phyloP scores from a whole-genome alignment of 2,329 filamentous ascomycete species.

The Leptoxyphium fumago region DNA sequence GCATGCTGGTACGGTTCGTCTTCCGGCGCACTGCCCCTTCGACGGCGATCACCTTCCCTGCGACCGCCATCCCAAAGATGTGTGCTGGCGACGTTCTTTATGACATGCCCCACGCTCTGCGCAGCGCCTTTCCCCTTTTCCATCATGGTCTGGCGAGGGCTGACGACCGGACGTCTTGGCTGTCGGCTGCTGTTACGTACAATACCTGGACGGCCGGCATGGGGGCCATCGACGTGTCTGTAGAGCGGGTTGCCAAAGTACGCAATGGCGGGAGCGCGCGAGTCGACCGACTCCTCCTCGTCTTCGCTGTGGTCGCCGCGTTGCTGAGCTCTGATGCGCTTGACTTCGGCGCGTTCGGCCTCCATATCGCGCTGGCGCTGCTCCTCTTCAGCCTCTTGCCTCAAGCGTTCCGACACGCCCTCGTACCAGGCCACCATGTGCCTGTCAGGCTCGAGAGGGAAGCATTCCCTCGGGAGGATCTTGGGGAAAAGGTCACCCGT shows the following conservation, averaged over 20 bases:
- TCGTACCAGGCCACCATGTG: slow-evolving; percentile 83
- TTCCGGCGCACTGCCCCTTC: neutral
- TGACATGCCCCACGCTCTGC: slow-evolving; percentile 21
- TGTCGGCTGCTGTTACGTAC: slow-evolving; percentile 23
- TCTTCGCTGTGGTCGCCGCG: slow-evolving; percentile 9
- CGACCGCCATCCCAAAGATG: slow-evolving; percentile 21
- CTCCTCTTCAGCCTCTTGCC: slow-evolving; percentile 42
- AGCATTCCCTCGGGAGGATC: slow-evolving; percentile 49
- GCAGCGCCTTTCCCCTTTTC: slow-evolving; percentile 23
- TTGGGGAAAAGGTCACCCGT: slow-evolving; percentile 45
- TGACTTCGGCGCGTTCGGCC: slow-evolving; percentile 11
- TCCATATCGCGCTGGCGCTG: slow-evolving; percentile 9
- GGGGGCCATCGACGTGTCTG: slow-evolving; percentile 23
- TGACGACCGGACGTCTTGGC: slow-evolving; percentile 12
- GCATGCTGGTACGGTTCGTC: slow-evolving; percentile 4
- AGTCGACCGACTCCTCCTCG: slow-evolving; percentile 27
- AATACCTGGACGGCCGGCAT: slow-evolving; percentile 24
- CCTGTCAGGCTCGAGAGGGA: slow-evolving; percentile 57
- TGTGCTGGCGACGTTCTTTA: slow-evolving; percentile 20
- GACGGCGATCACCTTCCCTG: slow-evolving; percentile 2
- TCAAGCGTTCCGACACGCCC: slow-evolving; percentile 54
- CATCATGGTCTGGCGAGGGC: slow-evolving; percentile 18
- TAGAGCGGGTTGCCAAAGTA: slow-evolving; percentile 38
- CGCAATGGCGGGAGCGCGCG: slow-evolving; percentile 28
- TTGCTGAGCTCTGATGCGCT: slow-evolving; percentile 7